phyloP scores from a whole-genome alignment of 768 basidiomycete genomes.

The Hydnomerulius pinastri region DNA sequence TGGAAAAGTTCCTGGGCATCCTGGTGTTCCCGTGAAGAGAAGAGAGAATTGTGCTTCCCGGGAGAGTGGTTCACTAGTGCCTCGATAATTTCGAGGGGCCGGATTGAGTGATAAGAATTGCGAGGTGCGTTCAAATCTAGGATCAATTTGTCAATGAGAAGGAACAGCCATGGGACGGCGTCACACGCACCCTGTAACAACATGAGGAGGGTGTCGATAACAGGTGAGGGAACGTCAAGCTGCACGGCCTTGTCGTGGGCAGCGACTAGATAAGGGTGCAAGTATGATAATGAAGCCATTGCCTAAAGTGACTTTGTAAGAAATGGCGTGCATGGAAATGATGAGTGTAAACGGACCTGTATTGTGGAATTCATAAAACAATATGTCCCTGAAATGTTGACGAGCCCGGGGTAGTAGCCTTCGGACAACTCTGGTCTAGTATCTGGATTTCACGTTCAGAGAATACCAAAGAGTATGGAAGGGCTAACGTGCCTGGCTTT shows the following conservation, averaged over 20 bases:
- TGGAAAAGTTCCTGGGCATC: constrained; percentile 99
- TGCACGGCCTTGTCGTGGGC: constrained; percentile 77
- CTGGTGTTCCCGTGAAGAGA: constrained; percentile 92
- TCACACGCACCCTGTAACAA: constrained; percentile 61
- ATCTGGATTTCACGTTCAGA: constrained; percentile 16
- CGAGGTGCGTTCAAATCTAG: constrained; percentile 68
- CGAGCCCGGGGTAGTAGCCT: constrained; percentile 82
- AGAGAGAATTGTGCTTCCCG: constrained; percentile 61
- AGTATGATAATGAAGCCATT: constrained; percentile 80
- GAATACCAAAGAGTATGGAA: not conserved
- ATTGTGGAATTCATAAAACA: constrained; percentile 98
- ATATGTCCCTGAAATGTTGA: constrained; percentile 94
- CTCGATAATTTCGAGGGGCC: constrained; percentile 71
- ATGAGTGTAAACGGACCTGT: constrained; percentile 53
- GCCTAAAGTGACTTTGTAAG: constrained; percentile 54
- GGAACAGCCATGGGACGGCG: not conserved
- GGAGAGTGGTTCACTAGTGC: constrained; percentile 60
- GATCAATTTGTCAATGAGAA: constrained; percentile 4
- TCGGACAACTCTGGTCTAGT: constrained; percentile 28
- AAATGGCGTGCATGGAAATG: constrained; percentile 2
- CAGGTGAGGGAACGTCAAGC: constrained; percentile 81
- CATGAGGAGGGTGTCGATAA: constrained; percentile 77
- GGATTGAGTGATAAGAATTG: constrained; percentile 58
- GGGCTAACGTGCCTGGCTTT: constrained; percentile 27
- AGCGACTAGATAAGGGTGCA: constrained; percentile 77